Evolutionary conservation across 2,329 filamentous ascomycete species (phyloP), one percentile per base, ranked within the genome.

Genomic region (Orbilia ellipsospora): DNA sequence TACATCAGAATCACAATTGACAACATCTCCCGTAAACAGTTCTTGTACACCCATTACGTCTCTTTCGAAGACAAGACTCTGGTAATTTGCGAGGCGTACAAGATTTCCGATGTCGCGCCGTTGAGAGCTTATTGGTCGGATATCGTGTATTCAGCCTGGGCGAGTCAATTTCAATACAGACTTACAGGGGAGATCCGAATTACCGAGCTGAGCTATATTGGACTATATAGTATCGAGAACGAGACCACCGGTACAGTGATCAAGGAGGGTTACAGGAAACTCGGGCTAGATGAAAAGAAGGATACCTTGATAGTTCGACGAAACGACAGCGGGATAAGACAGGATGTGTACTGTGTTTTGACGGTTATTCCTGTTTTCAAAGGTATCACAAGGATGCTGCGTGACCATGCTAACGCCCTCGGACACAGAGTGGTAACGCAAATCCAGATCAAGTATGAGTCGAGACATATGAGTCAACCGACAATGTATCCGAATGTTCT

Each of bases 161-260:
- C 20, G 13, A 61, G 42, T 13, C n/a, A 50, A 8, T 18, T 31
- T 36, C 28, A n/a, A 16, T 20, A 4, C 13, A 44, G 16, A 18
- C 54, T 18, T 13, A 55, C 26, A 7, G 15, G 36, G 15, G 36
- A 26, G 23, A 4, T 15, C n/a, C 12, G 6, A 2, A 40, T 60
- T 20, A 16, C 36, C 1, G 36, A 59, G 1, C 31, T 69, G 20
- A 40, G n/a, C 13, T 50, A 36, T 20, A 69, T 69, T 20, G 45
- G n/a, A 23, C 8, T 69, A n/a, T 44, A 28, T 8, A 60, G 56
- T 45, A 18, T 69, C 10, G 65, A 68, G 18, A 52, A 54, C 36
- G 6, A 20, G 23, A 31, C 10, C n/a, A 42, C 44, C 5, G 20
- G 51, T 8, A 7, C 12, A 1, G 48, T 50, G 15, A 69, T 61